Base-by-base conservation (phyloP, 192 early-diverging fungal genomes). In the Borealophlyctis nickersoniae region DNA sequence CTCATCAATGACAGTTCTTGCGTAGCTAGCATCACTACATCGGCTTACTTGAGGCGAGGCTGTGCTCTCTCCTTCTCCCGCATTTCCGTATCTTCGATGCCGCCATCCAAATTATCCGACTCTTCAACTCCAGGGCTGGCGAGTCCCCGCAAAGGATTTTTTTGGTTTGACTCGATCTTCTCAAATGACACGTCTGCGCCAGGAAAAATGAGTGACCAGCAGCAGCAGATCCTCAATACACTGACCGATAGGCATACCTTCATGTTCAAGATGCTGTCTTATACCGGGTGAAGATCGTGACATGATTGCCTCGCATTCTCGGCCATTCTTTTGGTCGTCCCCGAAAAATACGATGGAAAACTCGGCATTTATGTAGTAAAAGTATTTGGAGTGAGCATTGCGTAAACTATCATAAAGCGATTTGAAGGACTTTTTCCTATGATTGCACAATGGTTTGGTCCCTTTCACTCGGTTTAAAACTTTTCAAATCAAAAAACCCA, bases 361-460 rank as follows among this genome's bases (percentile, higher is more conserved):
- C 33, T 69, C 48, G 27, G 60, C 48, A 32, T 69, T 69, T 14
- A 69, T 3, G 36, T 69, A 69, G 35, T 62, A 69, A 31, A 69
- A 69, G 28, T 69, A 62, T 4, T 23, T 14, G n/a, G 24, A 14
- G 16, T 49, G 35, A 52, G 16, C 24, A 22, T 22, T 62, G 28
- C 45, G 32, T 19, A 56, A 22, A 28, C 48, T 48, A 16, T 23
- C 5, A 31, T 62, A 69, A 4, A 49, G 22, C 2, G 67, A 69
- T 31, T 30, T 30, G 55, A 69, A 69, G 4, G 67, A 30, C 45
- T 55, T 14, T 35, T 62, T 69, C 67, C 67, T 69, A 53, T 4
- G 13, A 30, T n/a, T n/a, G n/a, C n/a, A 63, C 3, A 13, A 32
- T 2, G n/a, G n/a, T 35, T n/a, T 14, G 30, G 50, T 4, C n/a